A percentile compares a stretch with the other conserved stretches of the same genome.
These are phyloP conservation scores for Pseudocercospora eumusae DNA, from an alignment of 2,329 filamentous ascomycete genomes.

Conservation along the genomic window DNA sequence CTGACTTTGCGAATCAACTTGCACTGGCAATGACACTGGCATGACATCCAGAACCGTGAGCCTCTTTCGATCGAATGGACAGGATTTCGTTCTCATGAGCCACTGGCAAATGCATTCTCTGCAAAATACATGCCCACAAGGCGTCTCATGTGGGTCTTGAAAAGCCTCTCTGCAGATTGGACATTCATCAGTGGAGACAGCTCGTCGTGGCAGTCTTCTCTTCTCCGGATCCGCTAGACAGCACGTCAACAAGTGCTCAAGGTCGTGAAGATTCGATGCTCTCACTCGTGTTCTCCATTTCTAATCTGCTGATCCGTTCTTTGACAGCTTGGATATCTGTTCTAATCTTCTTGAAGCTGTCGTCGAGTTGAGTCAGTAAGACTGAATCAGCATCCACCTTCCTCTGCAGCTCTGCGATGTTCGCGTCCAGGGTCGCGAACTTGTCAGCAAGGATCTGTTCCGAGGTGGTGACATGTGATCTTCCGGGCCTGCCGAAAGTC, in stretches of 20 bases:
- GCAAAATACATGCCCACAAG: slow-evolving; percentile 4
- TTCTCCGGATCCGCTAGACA: background rate
- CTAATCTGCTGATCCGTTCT: background rate
- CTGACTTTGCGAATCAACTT: background rate
- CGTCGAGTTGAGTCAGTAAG: slow-evolving; percentile 1
- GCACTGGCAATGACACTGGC: background rate
- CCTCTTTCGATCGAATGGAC: slow-evolving; percentile 1
- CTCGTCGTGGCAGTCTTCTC: background rate
- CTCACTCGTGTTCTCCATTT: background rate
- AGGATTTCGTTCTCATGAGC: background rate
- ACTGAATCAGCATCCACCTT: slow-evolving; percentile 5
- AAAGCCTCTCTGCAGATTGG: slow-evolving; percentile 7
- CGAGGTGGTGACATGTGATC: background rate
- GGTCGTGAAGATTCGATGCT: background rate
- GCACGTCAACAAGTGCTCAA: background rate
- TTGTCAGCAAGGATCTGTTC: slow-evolving; percentile 1
- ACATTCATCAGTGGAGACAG: background rate
- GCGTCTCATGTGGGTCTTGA: background rate
- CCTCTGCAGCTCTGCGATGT: background rate
- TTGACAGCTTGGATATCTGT: background rate
- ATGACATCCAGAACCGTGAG: background rate
- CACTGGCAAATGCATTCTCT: slow-evolving; percentile 2
- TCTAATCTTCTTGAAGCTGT: slow-evolving; percentile 1
- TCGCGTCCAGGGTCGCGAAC: background rate
- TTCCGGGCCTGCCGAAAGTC: background rate